These are phyloP conservation scores for Aspergillus flavus DNA, from an alignment of 2,329 filamentous ascomycete genomes.

Conservation along the genomic window DNA sequence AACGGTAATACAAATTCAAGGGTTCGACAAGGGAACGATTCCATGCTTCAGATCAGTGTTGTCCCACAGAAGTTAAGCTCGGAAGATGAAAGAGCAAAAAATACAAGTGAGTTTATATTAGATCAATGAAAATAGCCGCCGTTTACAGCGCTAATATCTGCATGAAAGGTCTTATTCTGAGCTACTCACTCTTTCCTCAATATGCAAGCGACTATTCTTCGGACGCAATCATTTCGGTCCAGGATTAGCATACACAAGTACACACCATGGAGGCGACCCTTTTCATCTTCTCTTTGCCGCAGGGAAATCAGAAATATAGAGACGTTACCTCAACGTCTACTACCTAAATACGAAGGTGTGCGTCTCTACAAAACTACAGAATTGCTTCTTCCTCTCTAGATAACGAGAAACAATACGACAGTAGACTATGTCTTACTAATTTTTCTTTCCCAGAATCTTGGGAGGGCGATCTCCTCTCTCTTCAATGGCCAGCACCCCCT, in stretches of 20 bases:
- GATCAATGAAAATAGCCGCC: not conserved
- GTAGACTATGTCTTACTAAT: not conserved
- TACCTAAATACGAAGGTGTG: slow-evolving; percentile 67
- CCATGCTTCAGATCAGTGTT: not conserved
- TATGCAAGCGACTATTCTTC: slow-evolving; percentile 26
- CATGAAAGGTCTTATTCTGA: not conserved
- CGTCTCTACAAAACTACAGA: slow-evolving; percentile 22
- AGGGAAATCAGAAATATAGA: slow-evolving; percentile 49
- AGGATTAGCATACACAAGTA: slow-evolving; percentile 9
- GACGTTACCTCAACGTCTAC: slow-evolving; percentile 53
- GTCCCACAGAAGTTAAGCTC: not conserved
- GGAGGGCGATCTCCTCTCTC: slow-evolving; percentile 62
- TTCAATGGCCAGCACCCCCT: slow-evolving; percentile 69
- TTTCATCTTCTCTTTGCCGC: slow-evolving; percentile 44
- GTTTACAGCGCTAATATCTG: not conserved
- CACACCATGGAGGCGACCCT: slow-evolving; percentile 34
- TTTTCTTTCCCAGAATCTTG: slow-evolving; percentile 51
- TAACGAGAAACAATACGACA: not conserved
- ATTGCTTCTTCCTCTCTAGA: not conserved
- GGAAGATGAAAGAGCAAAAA: not conserved
- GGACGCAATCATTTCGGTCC: slow-evolving; percentile 14
- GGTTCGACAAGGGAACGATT: not conserved
- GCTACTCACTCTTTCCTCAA: not conserved
- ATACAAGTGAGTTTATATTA: not conserved
- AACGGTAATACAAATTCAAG: not conserved